phyloP scores from a whole-genome alignment of 371 early-diverging fungal species.

The Mucor lusitanicus region DNA sequence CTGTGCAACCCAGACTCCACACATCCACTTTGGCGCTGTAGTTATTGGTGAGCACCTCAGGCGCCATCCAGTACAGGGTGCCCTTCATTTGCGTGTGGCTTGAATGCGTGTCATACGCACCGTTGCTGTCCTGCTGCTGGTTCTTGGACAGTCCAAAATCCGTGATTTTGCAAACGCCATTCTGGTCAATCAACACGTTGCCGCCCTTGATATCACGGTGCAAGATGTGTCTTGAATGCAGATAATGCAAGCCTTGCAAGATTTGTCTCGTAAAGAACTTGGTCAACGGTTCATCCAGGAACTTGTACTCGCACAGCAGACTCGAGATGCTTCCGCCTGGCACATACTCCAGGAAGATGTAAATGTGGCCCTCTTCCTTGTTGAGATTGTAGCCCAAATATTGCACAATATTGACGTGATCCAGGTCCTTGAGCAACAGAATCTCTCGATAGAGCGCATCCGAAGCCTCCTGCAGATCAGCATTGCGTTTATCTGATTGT shows the following conservation, averaged over 20 bases:
- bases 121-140: conserved; percentile 13
- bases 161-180: conserved; percentile 90
- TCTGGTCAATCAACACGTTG: conserved; percentile 85
- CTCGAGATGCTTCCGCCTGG: conserved; percentile 93
- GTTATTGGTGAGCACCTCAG: conserved; percentile 81
- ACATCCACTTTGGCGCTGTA: conserved; percentile 87
- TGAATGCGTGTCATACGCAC: conserved; percentile 20
- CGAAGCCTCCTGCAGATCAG: conserved; percentile 20
- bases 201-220: conserved; percentile 96
- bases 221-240: conserved; percentile 91
- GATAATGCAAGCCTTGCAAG: conserved; percentile 85
- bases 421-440: conserved; percentile 55
- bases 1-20: conserved; percentile 90
- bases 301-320: conserved; percentile 72
- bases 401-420: conserved; percentile 90
- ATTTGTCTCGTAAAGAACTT: conserved; percentile 86
- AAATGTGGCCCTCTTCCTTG: conserved; percentile 65
- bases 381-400: conserved; percentile 71
- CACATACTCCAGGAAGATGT: conserved; percentile 96
- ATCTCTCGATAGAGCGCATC: conserved; percentile 36
- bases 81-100: conserved; percentile 24
- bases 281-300: conserved; percentile 76
- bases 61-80: conserved; percentile 86
- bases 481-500: conserved; percentile 47
- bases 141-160: conserved; percentile 97